Evolutionary conservation across 2,329 filamentous ascomycete species (phyloP), one percentile per base, ranked within the genome.

Genomic region (Sclerotinia nivalis): DNA sequence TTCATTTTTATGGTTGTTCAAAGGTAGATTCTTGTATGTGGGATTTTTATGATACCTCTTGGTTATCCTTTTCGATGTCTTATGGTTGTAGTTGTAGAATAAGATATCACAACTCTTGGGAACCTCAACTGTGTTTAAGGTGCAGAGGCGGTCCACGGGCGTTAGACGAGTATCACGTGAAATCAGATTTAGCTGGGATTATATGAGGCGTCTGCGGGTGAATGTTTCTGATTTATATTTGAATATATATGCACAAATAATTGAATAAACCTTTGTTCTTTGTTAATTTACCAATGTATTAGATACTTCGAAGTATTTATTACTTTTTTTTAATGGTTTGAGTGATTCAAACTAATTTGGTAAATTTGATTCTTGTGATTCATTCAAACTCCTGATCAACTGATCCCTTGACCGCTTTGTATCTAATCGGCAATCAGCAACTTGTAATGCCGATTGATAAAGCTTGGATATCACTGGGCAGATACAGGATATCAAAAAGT

Each of bases 1-100:
- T 96, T 96, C 92, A 96, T 96, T 80, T 78, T 92, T 86, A 68
- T 28, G 56, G n/a, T 54, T 52, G 47, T 65, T 65, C n/a, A 65
- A 65, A 65, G 22, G 15, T 28, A 28, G 25, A 20, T 22, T 25
- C 12, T 65, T 40, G 18, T 52, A 2, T 28, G 9, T 47, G 8
- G 20, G 18, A 10, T n/a, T 34, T 66, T 12, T 66, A n/a, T 66
- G 37, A 47, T 66, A 55, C 28, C 49, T 31, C 54, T 66, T 66
- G 50, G 20, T 59, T 59, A 59, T 66, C 45, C 64, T 56, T 37
- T 59, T 66, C 25, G 64, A 66, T 59, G 64, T 59, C 31, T 45
- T 66, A n/a, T 45, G 64, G 28, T 56, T 37, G 52, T 52, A 60
- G 66, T 65, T 69, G 49, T 34, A 58, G 67, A 65, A 37, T 54